Base-by-base conservation (phyloP, 164 flowering plant genomes). In the Kingdonia uniflora region DNA sequence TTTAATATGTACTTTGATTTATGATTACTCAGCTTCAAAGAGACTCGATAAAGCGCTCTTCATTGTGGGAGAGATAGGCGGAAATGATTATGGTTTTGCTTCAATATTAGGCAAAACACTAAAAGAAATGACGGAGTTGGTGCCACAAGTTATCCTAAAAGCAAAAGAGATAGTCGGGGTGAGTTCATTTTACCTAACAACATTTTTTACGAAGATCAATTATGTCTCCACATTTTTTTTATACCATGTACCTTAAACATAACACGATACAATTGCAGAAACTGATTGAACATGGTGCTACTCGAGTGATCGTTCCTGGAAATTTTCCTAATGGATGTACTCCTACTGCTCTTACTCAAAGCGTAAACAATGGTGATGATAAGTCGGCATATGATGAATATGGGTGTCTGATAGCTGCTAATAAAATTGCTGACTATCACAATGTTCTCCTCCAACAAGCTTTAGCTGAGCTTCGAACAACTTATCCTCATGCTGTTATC, bases 31-130 rank as follows among this genome's bases (percentile, higher is more conserved):
- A 7, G 45, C 51, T 14, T 2, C 13, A 7, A 17, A 19, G 20
- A 46, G 6, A 19, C 59, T 56, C 21, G 12, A 29, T 5, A 29
- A 21, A 6, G 22, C 51, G 15, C 25, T 56, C 4, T 56, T 56
- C 26, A n/a, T 56, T 12, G 16, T 56, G 26, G 51, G 59, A 8
- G 51, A 44, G 51, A 46, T 56, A 11, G 58, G 58, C 16, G 40
- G 41, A 8, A 55, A 56, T 26, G 51, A 56, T 26, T 56, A 43
- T 23, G 19, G 19, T 7, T 43, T 44, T 23, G 51, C 59, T 13
- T 19, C 20, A 16, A 19, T 47, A 5, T 10, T 21, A 16, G 35
- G 43, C 35, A 21, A 15, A 22, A 13, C 26, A 6, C n/a, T 15
- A 5, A 6, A 2, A 6, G 33, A 38, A 6, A 42, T 23, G 6